Evolutionary conservation across 1,284 basidiomycete genomes (phyloP).

Genomic region (Abortiporus biennis): DNA sequence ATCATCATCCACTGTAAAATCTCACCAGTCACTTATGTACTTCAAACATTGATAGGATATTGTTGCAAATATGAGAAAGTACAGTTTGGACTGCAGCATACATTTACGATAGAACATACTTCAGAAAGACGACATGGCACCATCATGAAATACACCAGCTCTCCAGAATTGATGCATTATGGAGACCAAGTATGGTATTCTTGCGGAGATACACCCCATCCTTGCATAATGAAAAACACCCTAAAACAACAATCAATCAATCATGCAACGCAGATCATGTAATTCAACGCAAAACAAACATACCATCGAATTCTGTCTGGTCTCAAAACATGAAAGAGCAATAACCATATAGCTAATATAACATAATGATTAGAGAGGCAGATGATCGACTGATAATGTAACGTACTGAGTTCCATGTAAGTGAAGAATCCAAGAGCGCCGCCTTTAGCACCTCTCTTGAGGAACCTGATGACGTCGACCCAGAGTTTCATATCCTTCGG

Average conservation of each 20-base stretch:
- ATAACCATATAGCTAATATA: conserved; percentile 38
- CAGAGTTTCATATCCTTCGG: conserved; percentile 58
- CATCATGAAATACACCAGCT: no score
- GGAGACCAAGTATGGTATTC: no score
- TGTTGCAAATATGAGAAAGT: no score
- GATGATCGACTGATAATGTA: background rate
- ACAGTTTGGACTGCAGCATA: no score
- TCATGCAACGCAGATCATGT: background rate
- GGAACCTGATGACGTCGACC: conserved; percentile 55
- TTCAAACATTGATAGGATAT: no score
- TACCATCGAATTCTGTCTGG: conserved; percentile 39
- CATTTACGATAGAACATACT: no score
- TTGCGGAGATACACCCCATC: conserved; percentile 34
- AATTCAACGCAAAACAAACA: no score
- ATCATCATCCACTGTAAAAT: no score
- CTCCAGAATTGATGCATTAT: no score
- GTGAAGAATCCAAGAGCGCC: conserved; percentile 60
- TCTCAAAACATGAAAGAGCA: conserved; percentile 41
- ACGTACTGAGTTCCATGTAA: conserved; percentile 53
- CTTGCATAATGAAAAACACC: conserved; percentile 44
- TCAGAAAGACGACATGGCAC: no score
- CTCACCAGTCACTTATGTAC: no score
- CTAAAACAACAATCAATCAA: conserved; percentile 13
- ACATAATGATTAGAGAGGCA: background rate
- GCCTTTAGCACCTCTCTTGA: conserved; percentile 49